Conservation (phyloP, 768 basidiomycete genomes). For the Calocybe gangraenosa region DNA sequence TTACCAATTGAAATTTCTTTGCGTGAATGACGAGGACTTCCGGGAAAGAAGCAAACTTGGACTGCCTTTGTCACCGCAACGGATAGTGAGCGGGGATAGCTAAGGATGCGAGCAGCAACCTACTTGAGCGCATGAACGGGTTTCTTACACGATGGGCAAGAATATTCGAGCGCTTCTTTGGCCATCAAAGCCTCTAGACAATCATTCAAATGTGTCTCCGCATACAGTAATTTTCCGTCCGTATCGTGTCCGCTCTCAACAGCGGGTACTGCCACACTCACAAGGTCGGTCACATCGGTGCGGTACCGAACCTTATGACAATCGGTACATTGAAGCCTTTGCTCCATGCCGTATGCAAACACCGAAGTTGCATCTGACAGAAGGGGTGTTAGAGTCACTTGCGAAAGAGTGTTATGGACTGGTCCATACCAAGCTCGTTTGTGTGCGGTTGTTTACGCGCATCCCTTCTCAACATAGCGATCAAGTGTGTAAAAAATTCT, state of each 20-base stretch:
- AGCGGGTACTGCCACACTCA: conserved; percentile 80
- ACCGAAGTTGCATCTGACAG: conserved; percentile 62
- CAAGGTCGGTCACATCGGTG: conserved; percentile 67
- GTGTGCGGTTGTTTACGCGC: conserved; percentile 44
- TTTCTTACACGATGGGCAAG: conserved; percentile 69
- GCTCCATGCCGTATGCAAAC: conserved; percentile 83
- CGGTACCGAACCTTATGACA: conserved; percentile 84
- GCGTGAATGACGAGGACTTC: conserved; percentile 85
- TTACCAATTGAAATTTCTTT: conserved; percentile 91
- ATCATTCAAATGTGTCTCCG: conserved; percentile 52
- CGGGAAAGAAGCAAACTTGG: conserved; percentile 82
- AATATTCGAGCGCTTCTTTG: conserved; percentile 71
- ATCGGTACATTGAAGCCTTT: conserved; percentile 74
- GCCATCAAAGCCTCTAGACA: conserved; percentile 61
- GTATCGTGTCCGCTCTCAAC: conserved; percentile 39
- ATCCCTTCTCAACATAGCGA: conserved; percentile 69
- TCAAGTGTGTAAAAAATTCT: conserved; percentile 84
- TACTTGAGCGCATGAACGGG: conserved; percentile 73
- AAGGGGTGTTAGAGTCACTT: too few relatives aligned
- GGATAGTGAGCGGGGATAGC: not conserved
- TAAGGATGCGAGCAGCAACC: conserved; percentile 17
- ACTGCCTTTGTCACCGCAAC: too few relatives aligned
- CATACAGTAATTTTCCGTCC: conserved; percentile 62
- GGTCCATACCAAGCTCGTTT: conserved; percentile 25
- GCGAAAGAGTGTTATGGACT: too few relatives aligned